Base-by-base conservation (phyloP, 2,329 filamentous ascomycete genomes). In the Apiospora arundinis region DNA sequence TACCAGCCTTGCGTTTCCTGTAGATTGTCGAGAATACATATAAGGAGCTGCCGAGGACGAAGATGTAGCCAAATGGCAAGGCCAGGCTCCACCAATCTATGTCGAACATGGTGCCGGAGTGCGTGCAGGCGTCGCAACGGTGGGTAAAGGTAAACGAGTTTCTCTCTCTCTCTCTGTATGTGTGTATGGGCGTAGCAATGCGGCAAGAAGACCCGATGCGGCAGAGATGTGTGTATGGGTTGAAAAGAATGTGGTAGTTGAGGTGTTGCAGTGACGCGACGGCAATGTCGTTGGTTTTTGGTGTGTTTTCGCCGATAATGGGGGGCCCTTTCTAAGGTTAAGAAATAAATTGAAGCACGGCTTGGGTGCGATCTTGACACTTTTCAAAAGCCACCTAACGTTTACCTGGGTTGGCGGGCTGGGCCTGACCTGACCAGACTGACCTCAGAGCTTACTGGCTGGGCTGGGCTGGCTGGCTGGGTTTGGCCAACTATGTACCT, bases 21-120 rank as follows among this genome's bases (percentile, higher is more conserved):
- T 98, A 98, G 74, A 98, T 90, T 71, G 90, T 93, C 67, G 94
- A 97, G 84, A 99, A 99, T 75, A 94, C 96, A 80, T 93, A 92
- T 76, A 99, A 90, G 46, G 95, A 95, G 78, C 95, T 94, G 78
- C 93, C 88, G 70, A 99, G 91, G 72, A 98, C 93, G 76, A 90
- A 88, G 72, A 99, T 88, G 84, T 99, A 99, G 84, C 94, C 92
- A 80, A 98, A 89, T 72, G 96, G 95, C 78, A 98, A 90, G 79
- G 91, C 86, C 73, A 98, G 92, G 84, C 93, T 92, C 83, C 93
- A 85, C 94, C 94, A 97, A 87, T 97, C 90, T 75, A 72, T 48
- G 74, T 84, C 82, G 76, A 88, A 82, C 86, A 89, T 89, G 72
- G 23, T 67, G 25, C 28, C 32, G 32, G 32, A 32, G 16, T 60